Evolutionary conservation across 768 basidiomycete species (phyloP), one percentile per base, ranked within the genome.

Genomic region (Albatrellus ellisii): DNA sequence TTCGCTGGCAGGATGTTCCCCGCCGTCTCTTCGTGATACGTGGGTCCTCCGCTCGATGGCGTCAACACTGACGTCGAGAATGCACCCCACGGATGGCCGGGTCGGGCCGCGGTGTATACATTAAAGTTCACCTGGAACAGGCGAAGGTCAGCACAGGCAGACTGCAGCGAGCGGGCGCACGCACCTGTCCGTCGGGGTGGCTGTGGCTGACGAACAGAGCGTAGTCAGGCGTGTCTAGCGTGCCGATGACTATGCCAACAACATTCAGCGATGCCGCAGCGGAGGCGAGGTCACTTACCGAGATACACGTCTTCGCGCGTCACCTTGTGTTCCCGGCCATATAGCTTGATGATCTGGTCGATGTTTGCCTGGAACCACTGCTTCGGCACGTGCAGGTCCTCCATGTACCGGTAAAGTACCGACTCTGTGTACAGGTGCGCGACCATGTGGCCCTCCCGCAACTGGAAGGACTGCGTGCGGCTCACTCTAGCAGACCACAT

Each of bases 361-460:
- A 76, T 72, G 49, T 88, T 79, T 4, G 69, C 67, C 43, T 70
- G 72, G 58, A 90, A 80, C 81, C 86, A 90, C 45, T 62, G 69
- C 52, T 73, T 78, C 0, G 84, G 74, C 8, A 75, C 70, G 5
- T 74, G 69, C 35, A 82, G 50, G 29, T 68, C 66, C 42, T 77
- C 70, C 46, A 86, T 65, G 50, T 79, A 85, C 14, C 67, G 69
- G 56, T 83, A 83, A 46, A 75, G 63, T 22, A 77, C 79, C 31
- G 74, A 66, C 54, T 88, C 86, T 2, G 80, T 70, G 47, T 73
- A 77, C 44, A 89, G 52, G 46, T 75, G 68, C 1, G 86, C 81
- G 25, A 68, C 58, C 48, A 77, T 77, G 59, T 79, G 79, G 2
- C 79, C 77, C 26, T 67, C 68, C 8, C 73, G 66, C 40, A 88